Evolutionary conservation across 2,329 filamentous ascomycete genomes (phyloP).

Genomic region (Fusarium sp.): DNA sequence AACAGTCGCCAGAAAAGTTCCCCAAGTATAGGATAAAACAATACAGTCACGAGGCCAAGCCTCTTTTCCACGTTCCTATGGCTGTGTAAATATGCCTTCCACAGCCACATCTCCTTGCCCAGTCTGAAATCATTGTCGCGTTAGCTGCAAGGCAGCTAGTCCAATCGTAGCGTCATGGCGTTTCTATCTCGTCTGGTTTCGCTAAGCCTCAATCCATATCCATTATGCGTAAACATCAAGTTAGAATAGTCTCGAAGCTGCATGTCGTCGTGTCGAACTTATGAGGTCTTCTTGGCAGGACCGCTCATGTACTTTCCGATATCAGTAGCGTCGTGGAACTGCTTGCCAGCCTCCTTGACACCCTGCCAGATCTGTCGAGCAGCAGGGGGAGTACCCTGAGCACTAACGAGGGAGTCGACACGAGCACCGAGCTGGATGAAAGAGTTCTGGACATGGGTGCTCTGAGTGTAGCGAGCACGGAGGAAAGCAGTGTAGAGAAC

Average conservation of each 20-base stretch:
- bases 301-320: slow-evolving; percentile 77
- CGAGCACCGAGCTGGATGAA: slow-evolving; percentile 79
- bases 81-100: not conserved
- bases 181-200: slow-evolving; percentile 31
- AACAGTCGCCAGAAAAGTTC: slow-evolving; percentile 34
- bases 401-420: slow-evolving; percentile 83
- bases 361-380: slow-evolving; percentile 84
- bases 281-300: slow-evolving; percentile 62
- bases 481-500: slow-evolving; percentile 91
- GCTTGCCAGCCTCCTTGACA: slow-evolving; percentile 78
- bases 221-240: not conserved
- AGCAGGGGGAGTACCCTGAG: slow-evolving; percentile 86
- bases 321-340: slow-evolving; percentile 85
- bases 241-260: slow-evolving; percentile 5
- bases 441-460: slow-evolving; percentile 88
- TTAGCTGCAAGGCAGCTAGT: slow-evolving; percentile 34
- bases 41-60: slow-evolving; percentile 14
- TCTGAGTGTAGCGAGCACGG: slow-evolving; percentile 89
- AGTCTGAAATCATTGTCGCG: slow-evolving; percentile 24
- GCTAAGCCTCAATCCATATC: slow-evolving; percentile 20
- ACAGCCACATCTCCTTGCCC: slow-evolving; percentile 7
- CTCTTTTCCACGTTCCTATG: slow-evolving; percentile 17
- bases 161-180: slow-evolving; percentile 38
- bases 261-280: slow-evolving; percentile 35
- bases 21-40: slow-evolving; percentile 32